Evolutionary conservation across 768 basidiomycete genomes (phyloP).

Genomic region (Scleroderma bovista): DNA sequence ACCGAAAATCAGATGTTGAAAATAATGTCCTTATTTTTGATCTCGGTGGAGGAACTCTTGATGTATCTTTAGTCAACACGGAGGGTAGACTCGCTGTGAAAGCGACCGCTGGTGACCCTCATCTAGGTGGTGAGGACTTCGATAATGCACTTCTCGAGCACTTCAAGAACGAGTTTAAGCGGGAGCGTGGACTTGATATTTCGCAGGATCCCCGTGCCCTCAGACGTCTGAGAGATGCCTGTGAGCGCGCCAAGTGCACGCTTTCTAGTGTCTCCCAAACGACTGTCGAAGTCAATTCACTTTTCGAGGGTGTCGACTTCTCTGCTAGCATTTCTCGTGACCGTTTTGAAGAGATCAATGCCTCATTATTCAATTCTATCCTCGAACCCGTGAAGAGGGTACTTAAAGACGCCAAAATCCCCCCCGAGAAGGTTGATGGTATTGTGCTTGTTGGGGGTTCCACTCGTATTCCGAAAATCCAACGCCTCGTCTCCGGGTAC

Average conservation of each 20-base stretch:
- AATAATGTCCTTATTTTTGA: slow-evolving; percentile 92
- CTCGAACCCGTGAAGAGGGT: slow-evolving; percentile 98
- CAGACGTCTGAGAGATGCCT: slow-evolving; percentile 97
- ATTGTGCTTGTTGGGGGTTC: slow-evolving; percentile 99
- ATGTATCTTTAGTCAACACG: slow-evolving; percentile 99
- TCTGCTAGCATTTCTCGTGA: too few relatives aligned
- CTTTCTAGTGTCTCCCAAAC: slow-evolving; percentile 92
- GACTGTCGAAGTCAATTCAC: slow-evolving; percentile 94
- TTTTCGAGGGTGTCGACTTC: slow-evolving; percentile 89
- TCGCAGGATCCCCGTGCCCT: slow-evolving; percentile 90
- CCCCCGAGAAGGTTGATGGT: slow-evolving; percentile 88
- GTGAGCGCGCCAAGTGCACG: slow-evolving; percentile 99
- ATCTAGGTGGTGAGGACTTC: slow-evolving; percentile 96
- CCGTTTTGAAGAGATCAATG: too few relatives aligned
- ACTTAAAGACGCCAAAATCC: slow-evolving; percentile 87
- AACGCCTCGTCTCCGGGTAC: slow-evolving; percentile 78
- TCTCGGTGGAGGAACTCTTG: slow-evolving; percentile 96
- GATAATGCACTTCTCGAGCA: slow-evolving; percentile 85
- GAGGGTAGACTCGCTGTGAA: slow-evolving; percentile 99
- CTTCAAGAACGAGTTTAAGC: slow-evolving; percentile 91
- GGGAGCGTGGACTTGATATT: slow-evolving; percentile 80
- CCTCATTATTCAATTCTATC: slow-evolving; percentile 86
- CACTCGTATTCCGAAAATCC: slow-evolving; percentile 95
- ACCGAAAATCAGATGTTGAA: too few relatives aligned
- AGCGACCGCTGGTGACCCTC: slow-evolving; percentile 98